Evolutionary conservation across 768 basidiomycete species (phyloP).

Genomic region (Suillus alpinus): DNA sequence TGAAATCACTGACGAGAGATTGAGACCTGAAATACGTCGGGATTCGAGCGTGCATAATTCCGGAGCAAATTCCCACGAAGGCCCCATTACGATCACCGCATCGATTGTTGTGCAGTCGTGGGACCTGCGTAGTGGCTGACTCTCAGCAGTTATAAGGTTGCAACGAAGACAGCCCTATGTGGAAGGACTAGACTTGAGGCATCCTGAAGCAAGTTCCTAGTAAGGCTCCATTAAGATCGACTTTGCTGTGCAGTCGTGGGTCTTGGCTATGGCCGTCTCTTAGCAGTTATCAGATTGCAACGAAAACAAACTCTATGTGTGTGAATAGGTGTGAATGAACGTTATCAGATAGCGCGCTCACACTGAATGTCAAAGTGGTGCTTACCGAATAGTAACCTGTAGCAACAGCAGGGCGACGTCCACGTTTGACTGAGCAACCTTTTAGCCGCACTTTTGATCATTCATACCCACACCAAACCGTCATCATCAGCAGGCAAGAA

Average conservation of each 20-base stretch:
- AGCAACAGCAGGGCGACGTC: neutral
- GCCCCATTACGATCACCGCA: neutral
- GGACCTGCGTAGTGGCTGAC: neutral
- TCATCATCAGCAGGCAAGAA: neutral
- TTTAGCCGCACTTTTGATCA: neutral
- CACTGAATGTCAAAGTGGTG: neutral
- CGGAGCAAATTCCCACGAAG: neutral
- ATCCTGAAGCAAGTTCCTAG: neutral
- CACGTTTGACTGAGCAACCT: neutral
- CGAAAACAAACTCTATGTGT: neutral
- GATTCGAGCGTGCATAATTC: neutral
- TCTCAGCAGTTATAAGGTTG: neutral
- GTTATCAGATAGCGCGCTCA: neutral
- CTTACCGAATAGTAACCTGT: neutral
- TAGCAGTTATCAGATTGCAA: neutral
- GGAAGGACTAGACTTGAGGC: neutral
- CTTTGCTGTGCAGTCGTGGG: neutral
- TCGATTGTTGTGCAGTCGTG: neutral
- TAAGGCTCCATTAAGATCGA: neutral
- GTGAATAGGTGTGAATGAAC: constrained; percentile 1
- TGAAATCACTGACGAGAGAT: neutral
- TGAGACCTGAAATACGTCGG: neutral
- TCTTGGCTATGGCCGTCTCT: neutral
- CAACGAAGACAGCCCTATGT: neutral
- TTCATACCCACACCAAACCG: neutral